Conservation (phyloP, 805 yeast species). For the Saccharomycopsis sp. region DNA sequence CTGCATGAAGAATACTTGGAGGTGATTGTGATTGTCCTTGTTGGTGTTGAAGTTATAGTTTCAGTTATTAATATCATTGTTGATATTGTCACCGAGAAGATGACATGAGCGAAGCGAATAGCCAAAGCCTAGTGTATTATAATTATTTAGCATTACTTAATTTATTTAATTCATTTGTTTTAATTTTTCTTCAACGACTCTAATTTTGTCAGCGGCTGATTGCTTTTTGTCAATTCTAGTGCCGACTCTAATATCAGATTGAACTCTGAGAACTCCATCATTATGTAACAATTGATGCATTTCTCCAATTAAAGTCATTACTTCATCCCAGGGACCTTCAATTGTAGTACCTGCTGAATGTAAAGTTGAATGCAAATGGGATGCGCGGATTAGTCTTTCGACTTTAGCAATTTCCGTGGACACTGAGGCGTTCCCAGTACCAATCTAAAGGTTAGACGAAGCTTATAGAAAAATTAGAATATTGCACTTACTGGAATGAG, state of each 20-base stretch:
- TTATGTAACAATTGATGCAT: conserved; percentile 68
- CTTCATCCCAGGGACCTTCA: conserved; percentile 90
- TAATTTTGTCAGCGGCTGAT: conserved; percentile 36
- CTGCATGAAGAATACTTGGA: conserved; percentile 90
- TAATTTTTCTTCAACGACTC: conserved; percentile 33
- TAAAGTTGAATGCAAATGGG: conserved; percentile 58
- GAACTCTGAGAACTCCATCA: conserved; percentile 70
- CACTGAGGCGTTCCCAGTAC: conserved; percentile 71
- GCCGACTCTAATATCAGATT: conserved; percentile 81
- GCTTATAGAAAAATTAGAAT: not conserved
- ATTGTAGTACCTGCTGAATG: conserved; percentile 93
- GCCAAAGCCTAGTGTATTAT: too few species aligned
- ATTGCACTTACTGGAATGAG: conserved; percentile 59
- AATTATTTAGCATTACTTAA: not conserved
- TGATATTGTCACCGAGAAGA: conserved; percentile 40
- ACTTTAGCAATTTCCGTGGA: conserved; percentile 73
- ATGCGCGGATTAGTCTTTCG: conserved; percentile 54
- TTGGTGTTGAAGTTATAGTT: conserved; percentile 87
- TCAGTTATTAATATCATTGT: conserved; percentile 75
- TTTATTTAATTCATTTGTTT: conserved; percentile 8
- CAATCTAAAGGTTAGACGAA: conserved; percentile 42
- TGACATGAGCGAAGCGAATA: too few species aligned
- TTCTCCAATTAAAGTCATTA: conserved; percentile 69
- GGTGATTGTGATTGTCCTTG: conserved; percentile 81
- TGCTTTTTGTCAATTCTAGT: conserved; percentile 39